Conservation (phyloP, 805 yeast genomes). For the Saccharomycopsis babjevae region DNA sequence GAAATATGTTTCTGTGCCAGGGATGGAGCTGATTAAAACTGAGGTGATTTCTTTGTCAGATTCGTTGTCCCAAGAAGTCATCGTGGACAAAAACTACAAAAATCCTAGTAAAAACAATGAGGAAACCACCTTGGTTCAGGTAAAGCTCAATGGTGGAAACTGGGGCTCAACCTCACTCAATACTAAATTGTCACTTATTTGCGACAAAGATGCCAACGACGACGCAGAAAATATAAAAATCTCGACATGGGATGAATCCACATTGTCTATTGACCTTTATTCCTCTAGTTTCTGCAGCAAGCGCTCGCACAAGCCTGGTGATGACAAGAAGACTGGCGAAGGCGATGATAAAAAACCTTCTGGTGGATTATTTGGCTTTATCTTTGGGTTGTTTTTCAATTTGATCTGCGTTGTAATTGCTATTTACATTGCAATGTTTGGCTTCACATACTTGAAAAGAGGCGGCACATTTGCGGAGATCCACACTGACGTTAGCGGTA, state of each 20-base stretch:
- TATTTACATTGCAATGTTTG: slow-evolving; percentile 63
- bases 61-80: slow-evolving; percentile 29
- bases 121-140: slow-evolving; percentile 25
- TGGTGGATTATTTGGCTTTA: slow-evolving; percentile 29
- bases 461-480: slow-evolving; percentile 64
- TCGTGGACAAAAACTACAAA: slow-evolving; percentile 10
- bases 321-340: slow-evolving; percentile 19
- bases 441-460: slow-evolving; percentile 65
- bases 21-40: slow-evolving; percentile 36
- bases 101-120: slow-evolving; percentile 24
- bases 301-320: slow-evolving; percentile 22
- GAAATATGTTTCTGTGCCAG: slow-evolving; percentile 44
- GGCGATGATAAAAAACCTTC: slow-evolving; percentile 24
- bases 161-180: slow-evolving; percentile 61
- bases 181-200: slow-evolving; percentile 38
- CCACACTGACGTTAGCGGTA: slow-evolving; percentile 62
- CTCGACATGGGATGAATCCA: slow-evolving; percentile 16
- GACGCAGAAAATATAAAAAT: slow-evolving; percentile 21
- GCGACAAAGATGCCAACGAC: slow-evolving; percentile 33
- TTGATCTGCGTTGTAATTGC: slow-evolving; percentile 59
- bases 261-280: slow-evolving; percentile 27
- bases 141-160: slow-evolving; percentile 39
- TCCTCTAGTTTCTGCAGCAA: slow-evolving; percentile 36
- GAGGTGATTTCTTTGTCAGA: slow-evolving; percentile 53
- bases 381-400: slow-evolving; percentile 75